phyloP scores from a whole-genome alignment of 2,329 filamentous ascomycete species.

The Kalaharituber pfeilii region DNA sequence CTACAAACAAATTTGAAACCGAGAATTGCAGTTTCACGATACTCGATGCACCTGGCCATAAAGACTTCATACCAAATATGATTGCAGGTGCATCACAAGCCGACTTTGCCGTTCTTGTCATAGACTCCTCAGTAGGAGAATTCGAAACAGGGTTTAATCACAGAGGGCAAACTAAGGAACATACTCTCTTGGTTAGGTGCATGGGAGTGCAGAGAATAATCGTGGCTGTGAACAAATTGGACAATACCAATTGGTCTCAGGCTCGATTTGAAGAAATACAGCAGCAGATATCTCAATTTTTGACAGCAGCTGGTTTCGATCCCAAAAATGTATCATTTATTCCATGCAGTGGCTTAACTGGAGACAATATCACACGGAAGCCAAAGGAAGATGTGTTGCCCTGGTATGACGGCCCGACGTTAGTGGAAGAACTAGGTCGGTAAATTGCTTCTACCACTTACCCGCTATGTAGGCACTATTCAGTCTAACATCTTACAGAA shows the following conservation, averaged over 20 bases:
- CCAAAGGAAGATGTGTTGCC: constrained; percentile 35
- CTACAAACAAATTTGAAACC: constrained; percentile 86
- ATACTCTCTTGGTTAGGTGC: constrained; percentile 73
- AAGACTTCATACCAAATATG: constrained; percentile 97
- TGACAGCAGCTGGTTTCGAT: constrained; percentile 66
- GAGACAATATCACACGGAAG: constrained; percentile 60
- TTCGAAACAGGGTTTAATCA: constrained; percentile 66
- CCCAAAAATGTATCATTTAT: constrained; percentile 68
- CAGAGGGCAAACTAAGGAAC: constrained; percentile 85
- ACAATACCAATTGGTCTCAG: constrained; percentile 64
- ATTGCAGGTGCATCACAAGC: constrained; percentile 92
- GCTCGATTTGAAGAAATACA: constrained; percentile 71
- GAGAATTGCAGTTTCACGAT: constrained; percentile 78
- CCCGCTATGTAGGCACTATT: background rate
- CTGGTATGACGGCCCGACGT: constrained; percentile 68
- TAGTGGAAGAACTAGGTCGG: constrained; percentile 53
- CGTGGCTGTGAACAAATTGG: constrained; percentile 89
- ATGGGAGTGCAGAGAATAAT: constrained; percentile 79
- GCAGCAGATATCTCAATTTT: constrained; percentile 65
- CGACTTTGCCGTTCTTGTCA: constrained; percentile 85
- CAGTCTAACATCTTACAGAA: constrained; percentile 33
- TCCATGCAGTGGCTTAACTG: constrained; percentile 73
- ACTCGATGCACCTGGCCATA: constrained; percentile 82
- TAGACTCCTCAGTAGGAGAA: constrained; percentile 76
- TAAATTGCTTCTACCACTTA: background rate